phyloP scores from a whole-genome alignment of 164 flowering plant species.

The Vitis labrusca region DNA sequence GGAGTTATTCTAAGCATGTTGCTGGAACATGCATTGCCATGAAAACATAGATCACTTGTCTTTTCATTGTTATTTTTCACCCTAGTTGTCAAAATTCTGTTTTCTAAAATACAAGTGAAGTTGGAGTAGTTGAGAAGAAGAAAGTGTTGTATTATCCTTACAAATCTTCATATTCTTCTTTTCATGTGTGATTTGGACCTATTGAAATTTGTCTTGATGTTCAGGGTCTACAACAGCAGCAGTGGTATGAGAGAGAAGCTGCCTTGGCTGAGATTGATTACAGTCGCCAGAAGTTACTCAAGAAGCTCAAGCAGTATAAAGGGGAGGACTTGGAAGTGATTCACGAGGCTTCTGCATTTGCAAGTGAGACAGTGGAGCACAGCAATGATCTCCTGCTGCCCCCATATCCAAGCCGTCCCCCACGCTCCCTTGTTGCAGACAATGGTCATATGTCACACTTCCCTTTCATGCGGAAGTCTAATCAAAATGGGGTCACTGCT shows the following conservation, averaged over 20 bases:
- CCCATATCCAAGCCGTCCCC: constrained; percentile 73
- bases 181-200: not conserved
- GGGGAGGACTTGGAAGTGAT: constrained; percentile 83
- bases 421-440: constrained; percentile 39
- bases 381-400: constrained; percentile 83
- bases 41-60: no score
- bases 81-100: no score
- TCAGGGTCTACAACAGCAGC: constrained; percentile 82
- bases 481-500: constrained; percentile 34
- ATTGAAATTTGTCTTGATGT: not conserved
- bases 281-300: constrained; percentile 65
- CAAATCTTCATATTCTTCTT: not conserved
- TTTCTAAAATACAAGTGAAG: no score
- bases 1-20: no score
- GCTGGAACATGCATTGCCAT: no score
- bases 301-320: constrained; percentile 78
- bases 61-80: no score
- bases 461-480: constrained; percentile 21
- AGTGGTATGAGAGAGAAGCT: constrained; percentile 71
- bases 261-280: constrained; percentile 78
- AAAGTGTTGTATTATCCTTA: no score
- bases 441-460: constrained; percentile 40
- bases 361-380: constrained; percentile 71
- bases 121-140: no score
- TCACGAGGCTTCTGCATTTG: constrained; percentile 80